A percentile compares a stretch with the other conserved stretches of the same genome.
Evolutionary conservation across 129 eudicot species (phyloP).

Genomic region (Glebionis coronaria): DNA sequence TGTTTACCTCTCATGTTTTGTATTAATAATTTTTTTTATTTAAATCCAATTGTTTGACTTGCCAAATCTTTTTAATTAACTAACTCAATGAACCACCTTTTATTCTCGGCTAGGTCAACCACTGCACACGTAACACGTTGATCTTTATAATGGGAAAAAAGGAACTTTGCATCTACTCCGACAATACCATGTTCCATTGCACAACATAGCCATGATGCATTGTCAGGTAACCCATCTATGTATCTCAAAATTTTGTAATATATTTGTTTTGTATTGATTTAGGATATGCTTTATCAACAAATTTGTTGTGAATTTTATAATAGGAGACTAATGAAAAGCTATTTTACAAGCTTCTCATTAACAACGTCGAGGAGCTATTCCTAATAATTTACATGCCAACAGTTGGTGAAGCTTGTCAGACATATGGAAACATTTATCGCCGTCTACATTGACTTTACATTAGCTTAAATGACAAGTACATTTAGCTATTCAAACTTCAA

Average conservation of each 20-base stretch:
- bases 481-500: slow-evolving; percentile 12
- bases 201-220: slow-evolving; percentile 91
- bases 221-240: slow-evolving; percentile 53
- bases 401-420: slow-evolving; percentile 70
- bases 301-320: not conserved
- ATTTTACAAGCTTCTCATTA: slow-evolving; percentile 38
- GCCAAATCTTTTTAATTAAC: no score
- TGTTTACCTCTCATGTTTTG: no score
- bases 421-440: slow-evolving; percentile 81
- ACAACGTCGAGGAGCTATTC: slow-evolving; percentile 35
- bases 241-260: not conserved
- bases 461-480: slow-evolving; percentile 80
- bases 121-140: no score
- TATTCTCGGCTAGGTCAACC: no score
- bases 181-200: slow-evolving; percentile 82
- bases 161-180: slow-evolving; percentile 62
- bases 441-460: slow-evolving; percentile 90
- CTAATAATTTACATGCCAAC: slow-evolving; percentile 35
- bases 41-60: no score
- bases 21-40: no score
- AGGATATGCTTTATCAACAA: not conserved
- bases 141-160: slow-evolving; percentile 54
- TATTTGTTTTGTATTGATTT: slow-evolving; percentile 1
- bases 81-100: no score
- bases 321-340: slow-evolving; percentile 35